phyloP scores from a whole-genome alignment of 2,329 filamentous ascomycete genomes.

The Cercospora nicotianae region DNA sequence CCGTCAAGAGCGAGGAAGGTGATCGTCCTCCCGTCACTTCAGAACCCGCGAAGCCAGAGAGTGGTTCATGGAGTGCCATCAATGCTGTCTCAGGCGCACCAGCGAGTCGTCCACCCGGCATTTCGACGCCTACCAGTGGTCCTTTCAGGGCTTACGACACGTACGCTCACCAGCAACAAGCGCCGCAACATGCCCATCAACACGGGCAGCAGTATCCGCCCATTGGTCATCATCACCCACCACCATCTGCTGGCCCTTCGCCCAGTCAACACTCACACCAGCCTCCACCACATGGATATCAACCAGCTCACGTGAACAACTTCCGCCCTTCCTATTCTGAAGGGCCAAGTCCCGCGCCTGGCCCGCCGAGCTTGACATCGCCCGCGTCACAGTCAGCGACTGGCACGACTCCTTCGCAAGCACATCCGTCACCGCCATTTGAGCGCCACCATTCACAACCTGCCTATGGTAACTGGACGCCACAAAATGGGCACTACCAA shows the following conservation, averaged over 20 bases:
- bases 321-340: slow-evolving; percentile 33
- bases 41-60: slow-evolving; percentile 29
- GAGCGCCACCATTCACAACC: slow-evolving; percentile 23
- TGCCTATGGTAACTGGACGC: slow-evolving; percentile 27
- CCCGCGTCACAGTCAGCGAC: slow-evolving; percentile 31
- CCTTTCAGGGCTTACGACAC: slow-evolving; percentile 35
- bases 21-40: slow-evolving; percentile 24
- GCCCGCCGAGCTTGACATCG: slow-evolving; percentile 32
- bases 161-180: slow-evolving; percentile 26
- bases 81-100: slow-evolving; percentile 36
- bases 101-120: slow-evolving; percentile 28
- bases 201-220: neutral
- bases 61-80: slow-evolving; percentile 45
- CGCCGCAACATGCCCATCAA: neutral
- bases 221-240: slow-evolving; percentile 9
- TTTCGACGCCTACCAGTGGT: slow-evolving; percentile 29
- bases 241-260: slow-evolving; percentile 10
- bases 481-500: slow-evolving; percentile 26
- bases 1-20: slow-evolving; percentile 39
- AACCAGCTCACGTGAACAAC: slow-evolving; percentile 26
- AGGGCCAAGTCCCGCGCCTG: slow-evolving; percentile 23
- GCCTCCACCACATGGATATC: slow-evolving; percentile 11
- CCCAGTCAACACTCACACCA: slow-evolving; percentile 10
- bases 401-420: slow-evolving; percentile 30
- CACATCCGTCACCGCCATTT: slow-evolving; percentile 31